These are phyloP conservation scores for Dactylonectria macrodidyma DNA, from an alignment of 2,329 filamentous ascomycete species.

Conservation along the genomic window DNA sequence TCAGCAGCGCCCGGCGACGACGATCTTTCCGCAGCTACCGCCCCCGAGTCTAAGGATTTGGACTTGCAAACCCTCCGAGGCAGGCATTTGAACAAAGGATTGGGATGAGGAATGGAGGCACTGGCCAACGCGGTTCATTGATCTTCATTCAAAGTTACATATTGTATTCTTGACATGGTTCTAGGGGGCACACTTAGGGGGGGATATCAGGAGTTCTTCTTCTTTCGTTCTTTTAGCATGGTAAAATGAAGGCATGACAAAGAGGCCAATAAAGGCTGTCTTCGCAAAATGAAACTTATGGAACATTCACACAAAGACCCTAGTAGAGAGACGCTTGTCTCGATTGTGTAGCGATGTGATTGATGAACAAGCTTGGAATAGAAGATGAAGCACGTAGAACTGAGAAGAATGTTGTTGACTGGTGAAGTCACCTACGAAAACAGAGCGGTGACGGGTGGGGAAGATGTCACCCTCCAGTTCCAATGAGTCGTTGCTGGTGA, in stretches of 20 bases:
- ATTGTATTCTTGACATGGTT: conserved; percentile 26
- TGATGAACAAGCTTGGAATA: not conserved
- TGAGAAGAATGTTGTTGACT: not conserved
- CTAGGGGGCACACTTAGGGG: conserved; percentile 3
- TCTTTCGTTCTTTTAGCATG: conserved; percentile 16
- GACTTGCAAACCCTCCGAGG: not conserved
- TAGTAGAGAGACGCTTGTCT: not conserved
- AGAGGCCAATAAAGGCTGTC: conserved; percentile 9
- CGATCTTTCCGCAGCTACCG: conserved; percentile 25
- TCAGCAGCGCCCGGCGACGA: conserved; percentile 39
- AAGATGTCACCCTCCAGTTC: not conserved
- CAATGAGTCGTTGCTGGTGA: not conserved
- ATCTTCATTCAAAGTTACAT: conserved; percentile 29
- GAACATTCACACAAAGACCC: conserved; percentile 10
- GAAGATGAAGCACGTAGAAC: not conserved
- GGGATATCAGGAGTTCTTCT: conserved; percentile 29
- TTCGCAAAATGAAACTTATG: conserved; percentile 10
- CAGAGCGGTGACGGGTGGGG: not conserved
- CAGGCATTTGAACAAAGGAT: conserved; percentile 19
- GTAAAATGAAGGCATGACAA: conserved; percentile 23
- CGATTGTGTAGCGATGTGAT: conserved; percentile 1
- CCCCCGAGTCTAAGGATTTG: conserved; percentile 2
- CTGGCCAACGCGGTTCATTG: conserved; percentile 18
- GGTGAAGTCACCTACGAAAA: too few species aligned
- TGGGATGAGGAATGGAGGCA: conserved; percentile 14